Evolutionary conservation across 2,329 filamentous ascomycete species (phyloP).

Genomic region (Alternaria novae-zelandiae): DNA sequence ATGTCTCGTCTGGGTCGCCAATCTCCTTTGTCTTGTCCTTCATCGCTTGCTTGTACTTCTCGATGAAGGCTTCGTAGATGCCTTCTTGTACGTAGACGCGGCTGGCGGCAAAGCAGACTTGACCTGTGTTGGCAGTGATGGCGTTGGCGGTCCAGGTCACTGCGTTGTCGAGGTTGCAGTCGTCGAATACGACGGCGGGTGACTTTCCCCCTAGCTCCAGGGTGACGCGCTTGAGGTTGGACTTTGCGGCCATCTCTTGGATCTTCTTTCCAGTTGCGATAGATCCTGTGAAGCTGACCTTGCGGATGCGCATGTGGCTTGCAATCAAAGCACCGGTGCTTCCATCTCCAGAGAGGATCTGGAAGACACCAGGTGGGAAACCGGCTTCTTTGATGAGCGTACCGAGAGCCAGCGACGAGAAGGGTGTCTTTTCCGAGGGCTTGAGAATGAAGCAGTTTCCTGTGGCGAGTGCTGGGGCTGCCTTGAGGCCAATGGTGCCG

Average conservation of each 20-base stretch:
- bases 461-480: constrained; percentile 44
- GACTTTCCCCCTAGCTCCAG: constrained; percentile 55
- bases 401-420: constrained; percentile 42
- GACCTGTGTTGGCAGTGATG: constrained; percentile 48
- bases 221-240: constrained; percentile 53
- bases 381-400: constrained; percentile 45
- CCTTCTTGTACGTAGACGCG: constrained; percentile 50
- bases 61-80: constrained; percentile 47
- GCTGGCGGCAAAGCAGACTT: constrained; percentile 48
- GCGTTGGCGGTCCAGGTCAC: constrained; percentile 44
- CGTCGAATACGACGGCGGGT: constrained; percentile 54
- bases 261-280: constrained; percentile 49
- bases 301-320: constrained; percentile 48
- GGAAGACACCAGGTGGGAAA: constrained; percentile 52
- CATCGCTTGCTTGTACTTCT: constrained; percentile 45
- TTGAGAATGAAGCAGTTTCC: constrained; percentile 49
- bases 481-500: constrained; percentile 47
- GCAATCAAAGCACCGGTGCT: constrained; percentile 48
- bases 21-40: constrained; percentile 38
- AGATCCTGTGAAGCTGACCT: constrained; percentile 53
- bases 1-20: constrained; percentile 38
- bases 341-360: constrained; percentile 48
- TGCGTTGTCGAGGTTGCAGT: constrained; percentile 52
- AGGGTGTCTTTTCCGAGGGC: constrained; percentile 46
- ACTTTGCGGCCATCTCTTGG: constrained; percentile 49